These are phyloP conservation scores for Diatrype stigma DNA, from an alignment of 2,329 filamentous ascomycete species.

Conservation along the genomic window DNA sequence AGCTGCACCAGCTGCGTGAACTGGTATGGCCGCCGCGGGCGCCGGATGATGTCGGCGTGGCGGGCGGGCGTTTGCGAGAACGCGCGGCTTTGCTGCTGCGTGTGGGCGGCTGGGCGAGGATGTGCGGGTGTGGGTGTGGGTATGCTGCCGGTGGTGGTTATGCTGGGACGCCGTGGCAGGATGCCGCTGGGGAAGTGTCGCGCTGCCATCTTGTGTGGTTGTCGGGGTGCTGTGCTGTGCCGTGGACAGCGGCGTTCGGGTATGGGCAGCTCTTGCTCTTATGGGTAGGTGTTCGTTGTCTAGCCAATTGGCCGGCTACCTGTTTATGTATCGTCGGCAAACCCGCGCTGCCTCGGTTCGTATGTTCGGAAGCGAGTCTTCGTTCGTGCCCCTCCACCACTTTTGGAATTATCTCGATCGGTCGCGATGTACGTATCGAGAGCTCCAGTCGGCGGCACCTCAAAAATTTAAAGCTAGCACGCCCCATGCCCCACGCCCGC, in stretches of 20 bases:
- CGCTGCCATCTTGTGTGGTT: too few species aligned
- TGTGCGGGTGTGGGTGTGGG: not conserved
- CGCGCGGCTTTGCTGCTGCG: slow-evolving; percentile 17
- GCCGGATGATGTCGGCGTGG: slow-evolving; percentile 78
- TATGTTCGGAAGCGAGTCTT: too few species aligned
- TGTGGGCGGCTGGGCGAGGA: slow-evolving; percentile 12
- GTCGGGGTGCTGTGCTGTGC: too few species aligned
- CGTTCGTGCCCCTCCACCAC: too few species aligned
- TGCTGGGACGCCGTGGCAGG: too few species aligned
- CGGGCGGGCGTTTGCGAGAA: slow-evolving; percentile 56
- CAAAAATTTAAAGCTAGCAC: slow-evolving; percentile 4
- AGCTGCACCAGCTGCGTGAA: slow-evolving; percentile 97
- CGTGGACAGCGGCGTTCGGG: too few species aligned
- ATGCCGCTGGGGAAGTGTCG: too few species aligned
- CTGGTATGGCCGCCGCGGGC: slow-evolving; percentile 88
- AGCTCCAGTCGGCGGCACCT: not conserved
- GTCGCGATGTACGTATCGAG: not conserved
- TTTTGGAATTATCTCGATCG: too few species aligned
- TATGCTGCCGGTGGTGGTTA: slow-evolving; percentile 11
- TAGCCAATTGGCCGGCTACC: not conserved
- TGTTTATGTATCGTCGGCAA: too few species aligned
- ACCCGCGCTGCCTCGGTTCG: too few species aligned
- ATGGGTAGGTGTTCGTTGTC: not conserved
- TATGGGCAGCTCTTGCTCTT: not conserved
- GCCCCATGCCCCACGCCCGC: slow-evolving; percentile 4